Percentiles rank a stretch among this genome's conserved stretches.
These are phyloP conservation scores for Adansonia grandidieri DNA, from an alignment of 441 rosid species.

Conservation along the genomic window DNA sequence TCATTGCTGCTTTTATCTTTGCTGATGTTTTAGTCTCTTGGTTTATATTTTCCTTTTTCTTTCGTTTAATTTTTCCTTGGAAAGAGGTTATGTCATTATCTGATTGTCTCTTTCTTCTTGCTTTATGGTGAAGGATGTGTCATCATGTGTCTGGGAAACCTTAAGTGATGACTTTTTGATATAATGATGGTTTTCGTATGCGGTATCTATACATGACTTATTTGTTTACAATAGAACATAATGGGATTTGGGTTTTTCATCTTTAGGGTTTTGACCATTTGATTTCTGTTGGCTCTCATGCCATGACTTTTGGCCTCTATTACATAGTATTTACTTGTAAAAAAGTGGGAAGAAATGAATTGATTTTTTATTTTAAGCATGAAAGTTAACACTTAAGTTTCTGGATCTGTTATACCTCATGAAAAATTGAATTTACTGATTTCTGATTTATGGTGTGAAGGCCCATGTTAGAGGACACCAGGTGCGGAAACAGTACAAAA, in stretches of 20 bases:
- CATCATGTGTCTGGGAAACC: background rate
- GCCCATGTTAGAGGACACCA: conserved; percentile 97
- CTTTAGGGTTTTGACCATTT: background rate
- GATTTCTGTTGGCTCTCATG: background rate
- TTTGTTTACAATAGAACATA: background rate
- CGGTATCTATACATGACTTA: background rate
- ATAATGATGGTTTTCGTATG: background rate
- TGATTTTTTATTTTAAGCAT: background rate
- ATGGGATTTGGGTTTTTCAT: background rate
- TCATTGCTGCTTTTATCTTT: conserved; percentile 19
- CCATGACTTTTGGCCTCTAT: no score
- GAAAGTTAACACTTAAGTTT: background rate
- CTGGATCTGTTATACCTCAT: background rate
- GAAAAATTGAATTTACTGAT: background rate
- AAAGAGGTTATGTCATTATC: background rate
- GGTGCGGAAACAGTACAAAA: conserved; percentile 73
- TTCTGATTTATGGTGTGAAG: conserved; percentile 40
- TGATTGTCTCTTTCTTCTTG: background rate
- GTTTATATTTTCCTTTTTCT: background rate
- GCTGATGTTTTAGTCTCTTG: background rate
- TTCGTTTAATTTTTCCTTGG: conserved; percentile 24
- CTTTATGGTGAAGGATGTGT: background rate
- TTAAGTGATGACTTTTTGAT: background rate
- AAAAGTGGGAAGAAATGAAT: background rate
- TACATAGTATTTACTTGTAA: background rate